phyloP scores from a whole-genome alignment of 345 rosid species.

The Anacardium occidentale region DNA sequence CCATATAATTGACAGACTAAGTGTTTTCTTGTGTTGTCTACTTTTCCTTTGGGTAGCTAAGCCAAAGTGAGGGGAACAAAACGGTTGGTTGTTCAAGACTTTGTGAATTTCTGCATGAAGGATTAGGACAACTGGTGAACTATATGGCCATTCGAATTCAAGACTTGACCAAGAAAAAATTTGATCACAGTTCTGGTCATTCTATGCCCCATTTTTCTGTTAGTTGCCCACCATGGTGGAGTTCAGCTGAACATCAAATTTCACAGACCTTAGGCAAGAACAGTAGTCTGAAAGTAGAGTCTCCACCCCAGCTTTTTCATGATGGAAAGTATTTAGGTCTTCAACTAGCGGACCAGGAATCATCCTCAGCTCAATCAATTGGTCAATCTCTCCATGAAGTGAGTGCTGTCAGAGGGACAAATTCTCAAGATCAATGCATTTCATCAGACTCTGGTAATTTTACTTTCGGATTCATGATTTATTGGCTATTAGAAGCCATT shows the following conservation, averaged over 20 bases:
- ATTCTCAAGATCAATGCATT: slow-evolving; percentile 41
- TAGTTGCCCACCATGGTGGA: slow-evolving; percentile 38
- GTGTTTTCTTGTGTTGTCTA: slow-evolving; percentile 13
- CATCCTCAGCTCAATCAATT: slow-evolving; percentile 36
- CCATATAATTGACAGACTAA: neutral
- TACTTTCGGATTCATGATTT: slow-evolving; percentile 9
- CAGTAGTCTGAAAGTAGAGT: slow-evolving; percentile 24
- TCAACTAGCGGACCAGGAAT: slow-evolving; percentile 37
- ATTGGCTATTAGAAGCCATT: neutral
- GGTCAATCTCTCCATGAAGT: slow-evolving; percentile 37
- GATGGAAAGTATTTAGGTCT: slow-evolving; percentile 36
- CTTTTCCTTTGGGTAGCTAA: slow-evolving; percentile 19
- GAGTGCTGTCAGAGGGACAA: slow-evolving; percentile 29
- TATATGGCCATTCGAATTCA: slow-evolving; percentile 37
- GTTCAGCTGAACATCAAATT: slow-evolving; percentile 31
- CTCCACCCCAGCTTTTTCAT: slow-evolving; percentile 25
- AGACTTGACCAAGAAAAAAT: slow-evolving; percentile 33
- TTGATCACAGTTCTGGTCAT: slow-evolving; percentile 17
- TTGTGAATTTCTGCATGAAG: slow-evolving; percentile 14
- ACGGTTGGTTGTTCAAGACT: slow-evolving; percentile 5
- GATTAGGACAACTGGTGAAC: slow-evolving; percentile 7
- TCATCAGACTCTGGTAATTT: slow-evolving; percentile 41
- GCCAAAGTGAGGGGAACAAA: slow-evolving; percentile 16
- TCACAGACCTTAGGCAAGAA: slow-evolving; percentile 22
- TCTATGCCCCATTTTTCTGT: slow-evolving; percentile 25